phyloP scores from a whole-genome alignment of 306 rosid species.

The Cicer pinnatifidum region DNA sequence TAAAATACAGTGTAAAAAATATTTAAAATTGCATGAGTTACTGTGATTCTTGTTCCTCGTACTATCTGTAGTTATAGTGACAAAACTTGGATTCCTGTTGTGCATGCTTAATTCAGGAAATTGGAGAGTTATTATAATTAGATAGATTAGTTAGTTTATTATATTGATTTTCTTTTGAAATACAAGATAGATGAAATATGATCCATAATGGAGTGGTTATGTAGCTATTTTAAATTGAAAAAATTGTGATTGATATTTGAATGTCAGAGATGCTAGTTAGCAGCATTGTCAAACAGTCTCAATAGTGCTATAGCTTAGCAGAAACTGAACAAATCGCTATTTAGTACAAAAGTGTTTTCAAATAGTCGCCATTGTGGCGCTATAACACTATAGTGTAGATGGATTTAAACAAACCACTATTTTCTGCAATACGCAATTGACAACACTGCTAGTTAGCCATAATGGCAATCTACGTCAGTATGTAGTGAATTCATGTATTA shows the following conservation, averaged over 20 bases:
- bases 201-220: conserved; percentile 24
- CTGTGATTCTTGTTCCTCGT: conserved; percentile 6
- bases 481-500: conserved; percentile 15
- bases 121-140: neutral
- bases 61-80: neutral
- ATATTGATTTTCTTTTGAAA: conserved; percentile 2
- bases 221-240: conserved; percentile 11
- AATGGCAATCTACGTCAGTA: neutral
- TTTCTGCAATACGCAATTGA: too few species aligned
- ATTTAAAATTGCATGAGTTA: neutral
- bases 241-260: conserved; percentile 1
- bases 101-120: conserved; percentile 19
- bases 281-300: too few species aligned
- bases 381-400: too few species aligned
- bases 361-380: too few species aligned
- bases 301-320: too few species aligned
- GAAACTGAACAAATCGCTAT: too few species aligned
- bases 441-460: neutral
- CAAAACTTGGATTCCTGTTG: conserved; percentile 22
- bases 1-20: conserved; percentile 14
- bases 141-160: conserved; percentile 2
- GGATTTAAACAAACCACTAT: too few species aligned
- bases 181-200: conserved; percentile 17
- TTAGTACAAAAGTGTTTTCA: too few species aligned
- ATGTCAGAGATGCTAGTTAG: conserved; percentile 18